These are phyloP conservation scores for Cicer judaicum DNA, from an alignment of 306 rosid species.

Conservation along the genomic window DNA sequence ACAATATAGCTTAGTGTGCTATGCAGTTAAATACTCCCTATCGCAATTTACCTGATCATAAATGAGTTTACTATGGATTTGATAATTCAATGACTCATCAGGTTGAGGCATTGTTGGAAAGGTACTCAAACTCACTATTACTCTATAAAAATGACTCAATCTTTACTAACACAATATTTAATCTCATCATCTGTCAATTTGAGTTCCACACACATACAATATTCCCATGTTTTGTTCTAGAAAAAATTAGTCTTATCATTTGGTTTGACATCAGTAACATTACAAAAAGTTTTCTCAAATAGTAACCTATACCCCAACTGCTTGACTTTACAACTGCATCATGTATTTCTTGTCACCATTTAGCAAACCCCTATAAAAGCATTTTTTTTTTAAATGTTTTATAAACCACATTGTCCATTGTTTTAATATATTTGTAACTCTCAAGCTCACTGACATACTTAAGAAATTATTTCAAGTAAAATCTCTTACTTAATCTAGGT, in stretches of 20 bases:
- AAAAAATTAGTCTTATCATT: fast-evolving
- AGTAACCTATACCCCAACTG: neutral
- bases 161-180: neutral
- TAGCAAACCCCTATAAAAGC: neutral
- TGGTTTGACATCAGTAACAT: neutral
- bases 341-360: neutral
- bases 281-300: neutral
- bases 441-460: neutral
- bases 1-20: neutral
- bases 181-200: too few species aligned
- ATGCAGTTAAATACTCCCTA: fast-evolving
- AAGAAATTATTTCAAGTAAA: neutral
- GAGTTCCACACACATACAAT: too few species aligned
- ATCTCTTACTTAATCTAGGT: neutral
- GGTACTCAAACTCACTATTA: too few species aligned
- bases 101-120: neutral
- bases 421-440: too few species aligned
- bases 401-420: too few species aligned
- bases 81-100: neutral
- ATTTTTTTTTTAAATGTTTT: too few species aligned
- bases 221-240: neutral
- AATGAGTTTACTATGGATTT: too few species aligned
- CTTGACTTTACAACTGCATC: neutral
- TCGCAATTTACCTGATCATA: too few species aligned
- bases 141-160: neutral